Base-by-base conservation (phyloP, 2,329 filamentous ascomycete genomes). In the Parastagonospora nodorum region DNA sequence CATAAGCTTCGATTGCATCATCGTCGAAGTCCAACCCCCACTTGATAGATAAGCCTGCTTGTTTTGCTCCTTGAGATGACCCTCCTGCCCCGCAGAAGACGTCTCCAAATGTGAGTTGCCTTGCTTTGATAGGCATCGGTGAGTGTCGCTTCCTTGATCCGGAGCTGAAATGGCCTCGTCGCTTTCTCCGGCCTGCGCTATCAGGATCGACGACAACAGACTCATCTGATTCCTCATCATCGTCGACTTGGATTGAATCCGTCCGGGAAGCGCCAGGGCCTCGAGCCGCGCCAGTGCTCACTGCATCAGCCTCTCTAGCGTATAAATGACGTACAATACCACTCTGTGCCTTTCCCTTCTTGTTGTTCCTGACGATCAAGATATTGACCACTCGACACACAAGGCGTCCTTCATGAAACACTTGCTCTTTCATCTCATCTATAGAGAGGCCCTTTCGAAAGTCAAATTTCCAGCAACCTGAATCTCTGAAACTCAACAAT, bases 21-120 rank as follows among this genome's bases (percentile, higher is more conserved):
- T 57, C 14, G 8, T 68, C 52, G 1, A 45, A 45, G n/a, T 69
- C 64, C 1, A 67, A 19, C 2, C 60, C 62, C 54, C 53, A 62
- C 0, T 7, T 1, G 0, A 66, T 39, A 1, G 19, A 1, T 7
- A 59, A 42, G 0, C 57, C 62, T 0, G 64, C 64, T 27, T 60
- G 50, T 1, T 15, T n/a, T 4, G 64, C 66, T 12, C 64, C 66
- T 35, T 50, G 31, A 5, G 60, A 63, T 0, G 57, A 54, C 19
- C 64, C 64, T 14, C 66, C 66, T n/a, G 42, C 48, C 2, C 66
- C 63, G 27, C 62, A 66, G 32, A 61, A 69, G 0, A 19, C 30
- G 14, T 69, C 66, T 0, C 47, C 61, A 15, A 63, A 58, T 0
- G 43, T 55, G 5, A 60, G 54, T 4, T 11, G 32, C 8, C 19